phyloP scores from a whole-genome alignment of 75 land plant genomes.

The Pinus taeda region DNA sequence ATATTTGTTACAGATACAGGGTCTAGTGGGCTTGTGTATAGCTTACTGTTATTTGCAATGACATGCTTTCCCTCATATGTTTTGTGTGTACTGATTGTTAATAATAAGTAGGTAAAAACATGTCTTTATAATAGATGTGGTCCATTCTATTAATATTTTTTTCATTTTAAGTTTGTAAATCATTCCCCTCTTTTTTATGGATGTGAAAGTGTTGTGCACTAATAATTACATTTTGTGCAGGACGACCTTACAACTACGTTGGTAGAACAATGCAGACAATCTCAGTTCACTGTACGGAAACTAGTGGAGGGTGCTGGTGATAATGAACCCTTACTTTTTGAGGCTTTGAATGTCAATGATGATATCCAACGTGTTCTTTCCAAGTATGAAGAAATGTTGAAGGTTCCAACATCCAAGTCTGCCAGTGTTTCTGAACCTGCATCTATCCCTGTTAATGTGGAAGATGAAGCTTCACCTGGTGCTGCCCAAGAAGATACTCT shows the following conservation, averaged over 20 bases:
- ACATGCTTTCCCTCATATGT: not conserved
- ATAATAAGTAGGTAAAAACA: not conserved
- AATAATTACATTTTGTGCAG: conserved; percentile 27
- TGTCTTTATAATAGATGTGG: too few species aligned
- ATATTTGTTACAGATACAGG: not conserved
- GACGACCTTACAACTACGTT: conserved; percentile 68
- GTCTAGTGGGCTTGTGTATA: not conserved
- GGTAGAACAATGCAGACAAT: conserved; percentile 69
- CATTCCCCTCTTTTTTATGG: not conserved
- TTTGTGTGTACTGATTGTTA: not conserved
- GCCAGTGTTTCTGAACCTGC: conserved; percentile 10
- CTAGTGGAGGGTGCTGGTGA: conserved; percentile 65
- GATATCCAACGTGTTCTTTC: conserved; percentile 58
- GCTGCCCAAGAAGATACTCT: conserved; percentile 7
- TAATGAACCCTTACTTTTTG: conserved; percentile 68
- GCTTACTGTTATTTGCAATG: not conserved
- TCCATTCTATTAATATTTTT: not conserved
- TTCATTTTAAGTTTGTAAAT: not conserved
- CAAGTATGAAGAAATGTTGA: conserved; percentile 42
- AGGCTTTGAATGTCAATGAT: conserved; percentile 81
- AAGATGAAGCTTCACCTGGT: conserved; percentile 5
- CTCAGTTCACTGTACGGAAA: conserved; percentile 63
- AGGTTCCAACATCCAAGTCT: conserved; percentile 1
- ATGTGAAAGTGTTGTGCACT: not conserved
- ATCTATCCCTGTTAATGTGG: conserved; percentile 8